Percentiles rank a stretch among this genome's conserved stretches.
These are phyloP conservation scores for Lojkania enalia DNA, from an alignment of 2,329 filamentous ascomycete species.

Conservation along the genomic window DNA sequence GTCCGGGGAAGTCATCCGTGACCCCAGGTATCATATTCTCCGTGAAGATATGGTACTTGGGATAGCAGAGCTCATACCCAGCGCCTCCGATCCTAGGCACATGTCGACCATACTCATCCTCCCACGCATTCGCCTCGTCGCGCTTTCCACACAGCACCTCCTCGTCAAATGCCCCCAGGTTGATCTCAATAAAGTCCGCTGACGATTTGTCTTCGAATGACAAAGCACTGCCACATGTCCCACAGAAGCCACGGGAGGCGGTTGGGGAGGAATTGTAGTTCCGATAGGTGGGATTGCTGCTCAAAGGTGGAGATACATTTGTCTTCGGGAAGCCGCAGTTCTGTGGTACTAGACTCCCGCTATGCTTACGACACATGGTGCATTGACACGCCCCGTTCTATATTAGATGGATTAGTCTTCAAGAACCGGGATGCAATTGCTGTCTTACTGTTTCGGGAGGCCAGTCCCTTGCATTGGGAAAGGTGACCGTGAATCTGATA, in stretches of 20 bases:
- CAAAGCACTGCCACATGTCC: conserved; percentile 25
- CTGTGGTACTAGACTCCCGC: conserved; percentile 27
- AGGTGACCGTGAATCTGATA: conserved; percentile 26
- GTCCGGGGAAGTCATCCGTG: conserved; percentile 27
- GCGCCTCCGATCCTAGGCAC: conserved; percentile 24
- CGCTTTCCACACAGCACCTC: conserved; percentile 26
- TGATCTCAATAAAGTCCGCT: conserved; percentile 22
- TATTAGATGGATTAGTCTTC: neutral
- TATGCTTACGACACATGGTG: conserved; percentile 34
- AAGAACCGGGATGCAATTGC: too few relatives aligned
- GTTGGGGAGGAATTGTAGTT: conserved; percentile 21
- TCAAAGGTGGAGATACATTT: conserved; percentile 20
- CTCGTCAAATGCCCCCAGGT: conserved; percentile 31
- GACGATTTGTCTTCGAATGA: conserved; percentile 19
- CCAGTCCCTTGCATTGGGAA: conserved; percentile 24
- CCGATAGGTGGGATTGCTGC: conserved; percentile 21
- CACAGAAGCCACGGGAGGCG: conserved; percentile 27
- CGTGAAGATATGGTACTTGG: conserved; percentile 25
- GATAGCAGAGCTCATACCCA: conserved; percentile 20
- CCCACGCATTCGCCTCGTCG: conserved; percentile 24
- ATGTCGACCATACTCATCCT: conserved; percentile 26
- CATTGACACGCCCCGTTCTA: conserved; percentile 35
- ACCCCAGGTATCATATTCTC: conserved; percentile 32
- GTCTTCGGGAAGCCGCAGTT: conserved; percentile 19
- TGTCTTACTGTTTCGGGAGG: conserved; percentile 22